Percentiles rank a stretch among this genome's conserved stretches.
Conservation (phyloP, 2,329 filamentous ascomycete species). For the Talaromyces sp. region DNA sequence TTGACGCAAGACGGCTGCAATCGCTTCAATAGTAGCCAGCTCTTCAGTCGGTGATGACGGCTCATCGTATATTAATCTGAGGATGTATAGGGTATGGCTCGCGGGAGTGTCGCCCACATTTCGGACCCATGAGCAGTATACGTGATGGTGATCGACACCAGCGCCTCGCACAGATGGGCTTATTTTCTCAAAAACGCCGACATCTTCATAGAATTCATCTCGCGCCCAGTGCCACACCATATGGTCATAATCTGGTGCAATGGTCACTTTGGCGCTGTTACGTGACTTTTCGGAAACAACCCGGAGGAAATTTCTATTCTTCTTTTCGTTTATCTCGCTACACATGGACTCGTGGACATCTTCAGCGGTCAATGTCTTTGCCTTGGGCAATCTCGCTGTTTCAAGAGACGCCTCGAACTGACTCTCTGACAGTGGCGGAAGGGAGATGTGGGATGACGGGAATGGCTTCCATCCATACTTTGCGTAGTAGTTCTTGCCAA, state of each 20-base stretch:
- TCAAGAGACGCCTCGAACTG: conserved; percentile 21
- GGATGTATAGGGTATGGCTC: conserved; percentile 42
- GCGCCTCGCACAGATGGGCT: conserved; percentile 66
- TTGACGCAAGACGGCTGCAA: conserved; percentile 62
- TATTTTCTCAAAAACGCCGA: conserved; percentile 53
- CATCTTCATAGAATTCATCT: conserved; percentile 71
- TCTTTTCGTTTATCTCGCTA: conserved; percentile 60
- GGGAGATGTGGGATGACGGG: conserved; percentile 67
- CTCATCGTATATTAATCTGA: conserved; percentile 43
- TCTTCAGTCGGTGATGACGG: conserved; percentile 41
- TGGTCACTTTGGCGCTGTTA: conserved; percentile 58
- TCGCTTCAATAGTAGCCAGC: conserved; percentile 50
- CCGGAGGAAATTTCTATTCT: conserved; percentile 63
- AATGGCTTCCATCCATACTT: conserved; percentile 73
- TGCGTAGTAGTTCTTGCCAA: conserved; percentile 79
- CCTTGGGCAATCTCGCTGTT: conserved; percentile 28
- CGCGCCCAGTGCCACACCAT: conserved; percentile 76
- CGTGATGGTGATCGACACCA: conserved; percentile 49
- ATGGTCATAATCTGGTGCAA: conserved; percentile 65
- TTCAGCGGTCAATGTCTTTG: conserved; percentile 31
- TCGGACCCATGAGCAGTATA: conserved; percentile 43
- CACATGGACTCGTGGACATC: conserved; percentile 47
- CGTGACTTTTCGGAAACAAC: conserved; percentile 38
- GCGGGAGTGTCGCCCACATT: conserved; percentile 36
- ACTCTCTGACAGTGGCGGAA: conserved; percentile 46